Conservation (phyloP, 257 asterid species). For the Solanum chaucha region DNA sequence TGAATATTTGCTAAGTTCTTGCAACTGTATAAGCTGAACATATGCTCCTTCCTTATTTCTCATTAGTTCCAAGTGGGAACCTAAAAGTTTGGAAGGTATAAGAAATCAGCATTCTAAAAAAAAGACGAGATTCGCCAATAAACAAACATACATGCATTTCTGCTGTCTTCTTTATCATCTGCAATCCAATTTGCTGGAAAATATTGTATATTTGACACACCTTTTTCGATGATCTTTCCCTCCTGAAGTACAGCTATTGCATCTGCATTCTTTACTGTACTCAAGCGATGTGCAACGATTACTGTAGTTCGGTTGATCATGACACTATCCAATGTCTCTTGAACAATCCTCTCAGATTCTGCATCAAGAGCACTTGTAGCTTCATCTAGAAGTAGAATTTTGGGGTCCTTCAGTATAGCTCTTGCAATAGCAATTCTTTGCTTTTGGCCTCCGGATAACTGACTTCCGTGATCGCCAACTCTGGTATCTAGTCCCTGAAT, state of each 20-base stretch:
- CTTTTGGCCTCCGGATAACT: conserved; percentile 51
- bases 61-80: conserved; percentile 33
- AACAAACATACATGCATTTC: neutral
- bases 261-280: conserved; percentile 42
- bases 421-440: conserved; percentile 54
- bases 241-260: conserved; percentile 35
- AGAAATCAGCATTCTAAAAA: neutral
- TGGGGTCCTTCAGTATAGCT: conserved; percentile 42
- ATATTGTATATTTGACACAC: conserved; percentile 4
- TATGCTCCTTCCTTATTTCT: conserved; percentile 42
- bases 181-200: neutral
- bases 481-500: conserved; percentile 59
- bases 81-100: conserved; percentile 13
- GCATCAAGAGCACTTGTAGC: conserved; percentile 61
- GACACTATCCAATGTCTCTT: conserved; percentile 34
- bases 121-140: neutral
- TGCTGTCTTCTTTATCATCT: neutral
- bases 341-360: conserved; percentile 40
- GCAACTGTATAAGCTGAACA: conserved; percentile 43
- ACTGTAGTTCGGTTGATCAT: conserved; percentile 40
- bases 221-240: conserved; percentile 39
- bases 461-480: conserved; percentile 44
- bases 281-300: conserved; percentile 44
- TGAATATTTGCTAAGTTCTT: conserved; percentile 29
- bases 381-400: conserved; percentile 41